phyloP scores from a whole-genome alignment of 208 protist species.

The Wallacemonas sp. region DNA sequence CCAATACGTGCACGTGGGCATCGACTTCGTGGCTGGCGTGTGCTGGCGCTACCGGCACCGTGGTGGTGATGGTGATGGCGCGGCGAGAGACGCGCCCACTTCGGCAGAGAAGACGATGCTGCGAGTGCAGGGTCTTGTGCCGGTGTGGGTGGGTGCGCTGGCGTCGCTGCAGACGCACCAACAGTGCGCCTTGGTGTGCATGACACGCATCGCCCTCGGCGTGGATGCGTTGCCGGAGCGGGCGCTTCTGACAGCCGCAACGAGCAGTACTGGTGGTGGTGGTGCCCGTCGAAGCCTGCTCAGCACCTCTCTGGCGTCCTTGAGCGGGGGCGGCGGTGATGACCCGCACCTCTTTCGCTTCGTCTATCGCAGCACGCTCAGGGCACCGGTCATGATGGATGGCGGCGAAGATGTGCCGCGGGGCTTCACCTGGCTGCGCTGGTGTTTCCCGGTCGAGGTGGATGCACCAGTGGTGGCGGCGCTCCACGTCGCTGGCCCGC shows the following conservation, averaged over 20 bases:
- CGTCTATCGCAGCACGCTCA: constrained; percentile 52
- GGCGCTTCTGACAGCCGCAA: background rate
- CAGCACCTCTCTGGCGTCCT: background rate
- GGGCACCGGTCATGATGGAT: constrained; percentile 70
- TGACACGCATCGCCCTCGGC: constrained; percentile 33
- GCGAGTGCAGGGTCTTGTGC: constrained; percentile 26
- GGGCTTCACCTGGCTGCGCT: constrained; percentile 70
- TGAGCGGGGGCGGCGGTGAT: background rate
- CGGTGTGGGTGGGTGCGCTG: constrained; percentile 25
- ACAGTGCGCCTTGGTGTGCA: constrained; percentile 67
- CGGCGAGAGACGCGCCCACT: no score
- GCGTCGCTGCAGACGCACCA: constrained; percentile 48
- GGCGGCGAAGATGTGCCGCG: constrained; percentile 67
- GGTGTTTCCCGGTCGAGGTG: constrained; percentile 33
- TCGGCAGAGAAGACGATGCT: background rate
- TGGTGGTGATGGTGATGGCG: no score
- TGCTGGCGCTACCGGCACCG: constrained; percentile 19
- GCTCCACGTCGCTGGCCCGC: no score
- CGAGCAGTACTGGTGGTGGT: background rate
- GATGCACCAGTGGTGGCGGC: constrained; percentile 26
- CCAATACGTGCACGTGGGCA: constrained; percentile 35
- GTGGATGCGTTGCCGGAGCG: constrained; percentile 12
- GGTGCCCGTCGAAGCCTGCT: background rate
- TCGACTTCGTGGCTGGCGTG: constrained; percentile 44
- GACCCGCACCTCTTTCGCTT: constrained; percentile 40